Evolutionary conservation across 176 grass and related monocot genomes (phyloP).

Genomic region (Luzula sylvatica): DNA sequence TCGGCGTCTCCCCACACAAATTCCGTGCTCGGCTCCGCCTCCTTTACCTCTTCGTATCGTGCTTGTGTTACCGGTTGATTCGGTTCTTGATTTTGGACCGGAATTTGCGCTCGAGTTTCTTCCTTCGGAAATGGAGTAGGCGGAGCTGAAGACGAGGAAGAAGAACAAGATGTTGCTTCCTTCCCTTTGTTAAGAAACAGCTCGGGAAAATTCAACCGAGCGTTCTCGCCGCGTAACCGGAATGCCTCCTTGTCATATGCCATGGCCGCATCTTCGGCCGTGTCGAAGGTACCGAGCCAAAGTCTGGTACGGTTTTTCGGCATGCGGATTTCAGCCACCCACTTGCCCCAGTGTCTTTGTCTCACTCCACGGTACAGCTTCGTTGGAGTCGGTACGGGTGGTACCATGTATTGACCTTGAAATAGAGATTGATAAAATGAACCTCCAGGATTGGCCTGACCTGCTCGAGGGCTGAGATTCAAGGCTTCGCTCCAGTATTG

Average conservation of each 20-base stretch:
- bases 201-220: slow-evolving; percentile 85
- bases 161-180: slow-evolving; percentile 26
- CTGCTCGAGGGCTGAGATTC: slow-evolving; percentile 57
- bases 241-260: slow-evolving; percentile 91
- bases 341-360: slow-evolving; percentile 98
- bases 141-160: slow-evolving; percentile 32
- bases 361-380: slow-evolving; percentile 92
- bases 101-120: slow-evolving; percentile 6
- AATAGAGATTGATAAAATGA: slow-evolving; percentile 34
- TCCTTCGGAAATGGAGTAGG: slow-evolving; percentile 40
- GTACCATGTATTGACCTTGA: slow-evolving; percentile 36
- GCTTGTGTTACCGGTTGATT: neutral
- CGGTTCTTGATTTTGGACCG: slow-evolving; percentile 5
- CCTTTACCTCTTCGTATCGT: slow-evolving; percentile 20
- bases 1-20: slow-evolving; percentile 59
- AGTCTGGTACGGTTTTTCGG: slow-evolving; percentile 76
- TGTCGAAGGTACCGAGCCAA: slow-evolving; percentile 98
- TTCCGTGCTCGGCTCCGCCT: slow-evolving; percentile 17
- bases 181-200: slow-evolving; percentile 62
- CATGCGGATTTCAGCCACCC: slow-evolving; percentile 97
- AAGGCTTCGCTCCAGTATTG: slow-evolving; percentile 62
- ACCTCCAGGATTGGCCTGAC: slow-evolving; percentile 19
- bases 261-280: slow-evolving; percentile 93
- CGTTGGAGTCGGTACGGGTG: slow-evolving; percentile 15
- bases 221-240: slow-evolving; percentile 80